Evolutionary conservation across 176 grass and related monocot genomes (phyloP), one percentile per base, ranked within the genome.

Genomic region (Oryza meridionalis): DNA sequence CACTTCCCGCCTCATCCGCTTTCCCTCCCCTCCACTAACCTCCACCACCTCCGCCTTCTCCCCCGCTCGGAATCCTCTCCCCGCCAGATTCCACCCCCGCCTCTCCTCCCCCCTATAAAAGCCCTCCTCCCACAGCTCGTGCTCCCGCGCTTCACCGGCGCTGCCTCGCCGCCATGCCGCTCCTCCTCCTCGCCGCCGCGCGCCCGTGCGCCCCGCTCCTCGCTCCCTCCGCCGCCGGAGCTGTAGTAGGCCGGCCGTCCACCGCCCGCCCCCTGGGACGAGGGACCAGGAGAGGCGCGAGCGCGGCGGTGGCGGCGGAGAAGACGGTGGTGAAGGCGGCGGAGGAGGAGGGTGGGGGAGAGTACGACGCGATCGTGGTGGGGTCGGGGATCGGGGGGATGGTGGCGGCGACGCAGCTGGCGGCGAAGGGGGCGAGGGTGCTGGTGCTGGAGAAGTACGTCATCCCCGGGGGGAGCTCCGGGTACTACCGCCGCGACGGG

Each of bases 391-490:
- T 98, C 40, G 96, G 93, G 1, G 96, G 93, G 19, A 83, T 98
- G 32, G 96, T 98, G 69, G 92, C 92, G 29, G 96, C 82, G 3
- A 98, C 93, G 65, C 96, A 95, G 85, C 80, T 98, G 29, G 96
- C 93, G 44, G 89, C 87, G 1, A 95, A 95, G 27, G 93, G 96
- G 58, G 93, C 93, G 31, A 77, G 83, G 73, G 96, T 98, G 86
- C 91, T 98, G 29, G 96, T 98, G 13, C 84, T 95, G 69, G 91
- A 98, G 91, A 98, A 98, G 85, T 98, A 95, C 45, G 77, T 98
- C 72, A 98, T 98, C 75, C 93, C 93, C 0, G 96, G 96, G 22
- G 96, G 91, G 4, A 98, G 96, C 89, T 95, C 96, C 10, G 96
- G 95, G 49, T 87, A 91, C 91, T 98, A 98, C 87, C 38, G 78